Evolutionary conservation across 371 early-diverging fungal species (phyloP).

Genomic region (Circinella minor): DNA sequence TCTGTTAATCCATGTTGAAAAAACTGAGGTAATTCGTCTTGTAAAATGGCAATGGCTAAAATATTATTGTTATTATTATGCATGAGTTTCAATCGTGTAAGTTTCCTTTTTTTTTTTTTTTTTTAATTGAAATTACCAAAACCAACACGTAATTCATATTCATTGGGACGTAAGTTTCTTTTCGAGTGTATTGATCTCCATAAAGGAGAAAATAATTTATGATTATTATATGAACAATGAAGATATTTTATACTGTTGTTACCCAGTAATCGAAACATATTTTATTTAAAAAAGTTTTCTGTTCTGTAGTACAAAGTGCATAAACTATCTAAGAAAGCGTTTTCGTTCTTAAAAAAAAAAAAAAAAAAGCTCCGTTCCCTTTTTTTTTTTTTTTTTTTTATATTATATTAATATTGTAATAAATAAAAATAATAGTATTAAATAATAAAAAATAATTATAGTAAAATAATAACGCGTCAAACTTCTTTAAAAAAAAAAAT

Average conservation of each 20-base stretch:
- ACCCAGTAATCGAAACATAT: neutral
- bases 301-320: neutral
- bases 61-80: neutral
- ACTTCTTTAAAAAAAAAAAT: no score
- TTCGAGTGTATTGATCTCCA: neutral
- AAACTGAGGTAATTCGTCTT: conserved; percentile 52
- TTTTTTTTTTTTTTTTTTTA: no score
- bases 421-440: no score
- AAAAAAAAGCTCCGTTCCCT: conserved; percentile 1
- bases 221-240: neutral
- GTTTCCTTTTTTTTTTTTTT: neutral
- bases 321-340: neutral
- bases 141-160: conserved; percentile 42
- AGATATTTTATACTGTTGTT: neutral
- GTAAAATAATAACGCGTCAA: no score
- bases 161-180: conserved; percentile 24
- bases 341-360: neutral
- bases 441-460: no score
- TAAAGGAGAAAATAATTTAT: neutral
- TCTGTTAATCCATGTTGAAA: conserved; percentile 47
- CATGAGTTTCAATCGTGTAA: neutral
- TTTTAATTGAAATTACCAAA: conserved; percentile 8
- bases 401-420: neutral
- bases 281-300: neutral
- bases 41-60: conserved; percentile 53